Evolutionary conservation across 306 rosid genomes (phyloP).

Genomic region (Oxytropis ochrocephala): DNA sequence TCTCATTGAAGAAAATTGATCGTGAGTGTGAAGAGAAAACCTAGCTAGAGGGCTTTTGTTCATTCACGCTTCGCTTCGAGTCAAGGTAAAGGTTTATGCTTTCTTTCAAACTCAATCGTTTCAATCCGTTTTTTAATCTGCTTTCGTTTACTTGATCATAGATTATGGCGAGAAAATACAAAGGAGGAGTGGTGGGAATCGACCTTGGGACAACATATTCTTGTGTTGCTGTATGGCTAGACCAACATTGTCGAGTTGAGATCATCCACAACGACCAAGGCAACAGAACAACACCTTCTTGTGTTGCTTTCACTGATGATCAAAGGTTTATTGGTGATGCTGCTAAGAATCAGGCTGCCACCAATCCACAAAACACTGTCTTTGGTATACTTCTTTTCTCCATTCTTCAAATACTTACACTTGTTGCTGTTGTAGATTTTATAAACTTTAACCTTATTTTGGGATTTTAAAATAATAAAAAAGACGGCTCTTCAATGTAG

Average conservation of each 20-base stretch:
- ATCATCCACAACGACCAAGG: constrained; percentile 18
- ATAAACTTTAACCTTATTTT: too few relatives aligned
- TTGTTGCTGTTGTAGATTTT: neutral
- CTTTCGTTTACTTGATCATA: neutral
- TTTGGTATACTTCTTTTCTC: neutral
- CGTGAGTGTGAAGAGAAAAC: neutral
- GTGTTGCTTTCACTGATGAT: neutral
- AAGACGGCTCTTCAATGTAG: too few relatives aligned
- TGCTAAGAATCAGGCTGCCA: constrained; percentile 3
- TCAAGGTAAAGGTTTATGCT: too few relatives aligned
- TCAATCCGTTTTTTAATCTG: neutral
- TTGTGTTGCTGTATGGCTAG: constrained; percentile 14
- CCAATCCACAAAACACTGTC: constrained; percentile 6
- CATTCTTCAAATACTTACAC: too few relatives aligned
- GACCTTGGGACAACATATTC: constrained; percentile 15
- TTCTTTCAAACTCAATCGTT: neutral
- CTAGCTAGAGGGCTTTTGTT: too few relatives aligned
- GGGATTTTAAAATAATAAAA: too few relatives aligned
- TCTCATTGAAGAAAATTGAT: too few relatives aligned
- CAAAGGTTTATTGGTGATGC: constrained; percentile 14
- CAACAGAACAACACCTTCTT: neutral
- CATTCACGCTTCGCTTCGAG: too few relatives aligned
- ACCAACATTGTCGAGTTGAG: neutral
- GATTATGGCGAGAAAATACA: neutral
- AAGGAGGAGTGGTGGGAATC: neutral